phyloP scores from a whole-genome alignment of 768 basidiomycete genomes.

The Leccinellum albellum region DNA sequence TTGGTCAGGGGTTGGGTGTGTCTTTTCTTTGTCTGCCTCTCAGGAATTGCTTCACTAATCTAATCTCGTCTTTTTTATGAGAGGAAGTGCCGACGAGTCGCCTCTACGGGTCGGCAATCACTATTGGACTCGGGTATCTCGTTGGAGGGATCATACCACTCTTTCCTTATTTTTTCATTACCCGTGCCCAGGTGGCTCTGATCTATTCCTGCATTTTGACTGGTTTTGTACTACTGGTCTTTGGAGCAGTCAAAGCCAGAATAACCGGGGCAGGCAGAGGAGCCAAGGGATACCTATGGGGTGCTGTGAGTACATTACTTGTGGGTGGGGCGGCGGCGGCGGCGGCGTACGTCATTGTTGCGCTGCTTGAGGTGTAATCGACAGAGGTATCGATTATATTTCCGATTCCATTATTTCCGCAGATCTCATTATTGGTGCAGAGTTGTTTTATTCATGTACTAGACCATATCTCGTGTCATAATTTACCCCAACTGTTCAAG shows the following conservation, averaged over 20 bases:
- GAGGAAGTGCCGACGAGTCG: conserved; percentile 87
- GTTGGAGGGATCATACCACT: conserved; percentile 92
- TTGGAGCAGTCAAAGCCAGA: conserved; percentile 87
- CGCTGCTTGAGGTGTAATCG: conserved; percentile 38
- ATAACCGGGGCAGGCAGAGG: conserved; percentile 78
- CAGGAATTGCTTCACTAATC: not conserved
- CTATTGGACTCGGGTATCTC: conserved; percentile 93
- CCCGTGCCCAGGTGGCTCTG: conserved; percentile 61
- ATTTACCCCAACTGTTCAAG: not conserved
- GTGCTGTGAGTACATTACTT: conserved; percentile 78
- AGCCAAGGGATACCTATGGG: conserved; percentile 72
- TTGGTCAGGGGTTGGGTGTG: conserved; percentile 88
- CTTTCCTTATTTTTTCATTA: conserved; percentile 87
- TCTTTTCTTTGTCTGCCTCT: conserved; percentile 8
- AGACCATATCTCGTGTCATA: conserved; percentile 3
- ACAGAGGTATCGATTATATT: not conserved
- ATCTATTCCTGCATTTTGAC: conserved; percentile 79
- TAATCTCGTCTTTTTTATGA: conserved; percentile 23
- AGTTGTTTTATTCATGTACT: not conserved
- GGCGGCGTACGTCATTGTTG: conserved; percentile 60
- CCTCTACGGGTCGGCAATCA: conserved; percentile 87
- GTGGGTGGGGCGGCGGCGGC: conserved; percentile 91
- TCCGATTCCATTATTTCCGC: not conserved
- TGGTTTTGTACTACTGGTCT: conserved; percentile 79
- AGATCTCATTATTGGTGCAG: not conserved